phyloP scores from a whole-genome alignment of 768 basidiomycete genomes.

The Mycena alexandri region DNA sequence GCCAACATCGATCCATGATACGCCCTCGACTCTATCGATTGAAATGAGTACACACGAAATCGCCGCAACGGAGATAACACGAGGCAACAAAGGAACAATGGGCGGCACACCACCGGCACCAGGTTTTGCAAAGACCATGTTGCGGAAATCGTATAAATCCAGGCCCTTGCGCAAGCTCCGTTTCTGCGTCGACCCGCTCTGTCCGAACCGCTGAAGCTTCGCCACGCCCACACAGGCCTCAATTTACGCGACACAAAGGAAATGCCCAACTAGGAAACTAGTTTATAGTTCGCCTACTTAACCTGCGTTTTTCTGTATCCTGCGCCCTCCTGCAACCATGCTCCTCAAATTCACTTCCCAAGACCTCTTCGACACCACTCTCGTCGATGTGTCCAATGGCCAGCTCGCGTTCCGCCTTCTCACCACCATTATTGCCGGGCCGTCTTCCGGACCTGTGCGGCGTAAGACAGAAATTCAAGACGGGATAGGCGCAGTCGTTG shows the following conservation, averaged over 20 bases:
- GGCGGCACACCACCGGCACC: no score
- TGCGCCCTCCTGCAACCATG: slow-evolving; percentile 50
- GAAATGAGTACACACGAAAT: no score
- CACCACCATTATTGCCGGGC: slow-evolving; percentile 44
- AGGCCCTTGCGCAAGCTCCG: not conserved
- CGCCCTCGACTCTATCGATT: no score
- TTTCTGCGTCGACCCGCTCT: not conserved
- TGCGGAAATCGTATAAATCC: slow-evolving; percentile 17
- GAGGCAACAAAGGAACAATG: no score
- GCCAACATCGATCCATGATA: no score
- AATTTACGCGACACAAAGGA: slow-evolving; percentile 52
- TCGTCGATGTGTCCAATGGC: slow-evolving; percentile 67
- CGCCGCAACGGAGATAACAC: no score
- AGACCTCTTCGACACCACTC: slow-evolving; percentile 69
- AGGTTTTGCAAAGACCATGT: not conserved
- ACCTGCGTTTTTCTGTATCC: slow-evolving; percentile 22
- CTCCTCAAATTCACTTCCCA: slow-evolving; percentile 69
- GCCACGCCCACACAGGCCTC: slow-evolving; percentile 5
- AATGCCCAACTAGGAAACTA: slow-evolving; percentile 60
- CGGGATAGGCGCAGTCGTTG: slow-evolving; percentile 53
- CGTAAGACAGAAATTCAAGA: slow-evolving; percentile 46
- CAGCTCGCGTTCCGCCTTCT: slow-evolving; percentile 61
- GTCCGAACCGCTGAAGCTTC: slow-evolving; percentile 10
- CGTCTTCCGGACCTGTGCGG: slow-evolving; percentile 47
- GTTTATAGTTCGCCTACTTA: slow-evolving; percentile 30